A percentile compares a stretch with the other conserved stretches of the same genome.
Conservation (phyloP, 164 flowering plant genomes). For the Cinnamomum micranthum region DNA sequence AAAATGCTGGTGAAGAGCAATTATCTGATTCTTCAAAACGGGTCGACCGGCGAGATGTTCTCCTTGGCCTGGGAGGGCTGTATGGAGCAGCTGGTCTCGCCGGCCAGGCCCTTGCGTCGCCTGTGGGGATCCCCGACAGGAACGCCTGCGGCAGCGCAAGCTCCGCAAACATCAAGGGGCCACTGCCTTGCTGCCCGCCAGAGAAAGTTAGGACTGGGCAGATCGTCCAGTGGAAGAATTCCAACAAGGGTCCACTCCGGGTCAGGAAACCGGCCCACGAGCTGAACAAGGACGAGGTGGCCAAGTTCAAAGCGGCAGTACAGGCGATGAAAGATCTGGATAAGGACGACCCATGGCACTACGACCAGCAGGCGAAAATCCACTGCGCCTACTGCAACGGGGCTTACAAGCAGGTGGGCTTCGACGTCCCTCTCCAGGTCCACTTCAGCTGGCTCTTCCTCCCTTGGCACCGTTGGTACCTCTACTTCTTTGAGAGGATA, state of each 20-base stretch:
- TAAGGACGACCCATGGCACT: slow-evolving; percentile 2
- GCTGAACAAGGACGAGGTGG: neutral
- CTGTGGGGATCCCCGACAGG: neutral
- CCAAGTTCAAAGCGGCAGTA: slow-evolving; percentile 5
- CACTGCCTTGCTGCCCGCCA: neutral
- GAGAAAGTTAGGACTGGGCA: no score
- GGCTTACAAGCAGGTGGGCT: slow-evolving; percentile 6
- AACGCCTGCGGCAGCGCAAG: neutral
- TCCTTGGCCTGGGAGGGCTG: slow-evolving; percentile 9
- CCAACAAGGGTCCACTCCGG: neutral
- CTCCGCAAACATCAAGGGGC: neutral
- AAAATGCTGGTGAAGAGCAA: neutral
- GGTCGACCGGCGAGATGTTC: slow-evolving; percentile 8
- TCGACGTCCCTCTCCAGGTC: slow-evolving; percentile 7
- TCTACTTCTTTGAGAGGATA: slow-evolving; percentile 13
- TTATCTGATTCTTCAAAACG: no score
- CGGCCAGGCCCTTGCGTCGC: neutral
- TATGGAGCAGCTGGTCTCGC: neutral
- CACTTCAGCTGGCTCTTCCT: slow-evolving; percentile 17
- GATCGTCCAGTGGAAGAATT: neutral
- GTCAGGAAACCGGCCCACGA: slow-evolving; percentile 3
- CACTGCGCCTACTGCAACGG: slow-evolving; percentile 18
- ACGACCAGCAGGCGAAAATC: slow-evolving; percentile 6
- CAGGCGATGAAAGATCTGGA: slow-evolving; percentile 3
- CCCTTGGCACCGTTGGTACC: slow-evolving; percentile 14